Conservation (phyloP, 2,329 filamentous ascomycete species). For the Emydomyces testavorans region DNA sequence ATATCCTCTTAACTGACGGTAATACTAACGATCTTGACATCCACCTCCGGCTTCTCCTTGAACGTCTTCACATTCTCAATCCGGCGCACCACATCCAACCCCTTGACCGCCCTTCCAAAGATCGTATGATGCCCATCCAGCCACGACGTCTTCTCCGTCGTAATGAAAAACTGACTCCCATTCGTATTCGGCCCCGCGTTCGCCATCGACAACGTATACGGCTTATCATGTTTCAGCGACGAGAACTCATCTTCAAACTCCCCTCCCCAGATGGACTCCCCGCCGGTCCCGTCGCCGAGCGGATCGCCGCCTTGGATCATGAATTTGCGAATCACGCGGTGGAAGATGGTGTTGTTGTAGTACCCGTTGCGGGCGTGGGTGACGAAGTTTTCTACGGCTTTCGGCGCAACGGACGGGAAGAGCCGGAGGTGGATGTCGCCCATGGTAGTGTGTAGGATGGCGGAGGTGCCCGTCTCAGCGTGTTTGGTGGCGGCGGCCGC, state of each 20-base stretch:
- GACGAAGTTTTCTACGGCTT: conserved; percentile 94
- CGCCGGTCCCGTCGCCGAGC: conserved; percentile 76
- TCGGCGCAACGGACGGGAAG: conserved; percentile 85
- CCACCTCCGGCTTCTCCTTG: conserved; percentile 89
- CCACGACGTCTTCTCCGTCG: conserved; percentile 94
- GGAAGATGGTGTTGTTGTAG: conserved; percentile 96
- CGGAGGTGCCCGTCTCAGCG: conserved; percentile 62
- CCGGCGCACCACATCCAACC: conserved; percentile 85
- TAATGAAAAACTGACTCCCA: conserved; percentile 96
- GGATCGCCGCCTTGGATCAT: conserved; percentile 90
- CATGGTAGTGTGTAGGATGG: conserved; percentile 80
- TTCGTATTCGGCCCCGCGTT: conserved; percentile 95
- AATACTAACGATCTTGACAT: conserved; percentile 95
- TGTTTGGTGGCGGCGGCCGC: conserved; percentile 47
- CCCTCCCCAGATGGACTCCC: conserved; percentile 83
- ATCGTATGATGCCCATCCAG: conserved; percentile 93
- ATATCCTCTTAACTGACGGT: conserved; percentile 17
- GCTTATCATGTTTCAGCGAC: conserved; percentile 81
- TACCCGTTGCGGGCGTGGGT: conserved; percentile 82
- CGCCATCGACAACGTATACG: conserved; percentile 94
- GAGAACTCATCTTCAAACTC: conserved; percentile 93
- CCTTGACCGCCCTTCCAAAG: conserved; percentile 80
- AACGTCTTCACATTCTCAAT: conserved; percentile 84
- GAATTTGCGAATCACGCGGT: conserved; percentile 92
- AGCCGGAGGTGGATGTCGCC: conserved; percentile 90